Base-by-base conservation (phyloP, 805 yeast genomes). In the Candida caryicola region DNA sequence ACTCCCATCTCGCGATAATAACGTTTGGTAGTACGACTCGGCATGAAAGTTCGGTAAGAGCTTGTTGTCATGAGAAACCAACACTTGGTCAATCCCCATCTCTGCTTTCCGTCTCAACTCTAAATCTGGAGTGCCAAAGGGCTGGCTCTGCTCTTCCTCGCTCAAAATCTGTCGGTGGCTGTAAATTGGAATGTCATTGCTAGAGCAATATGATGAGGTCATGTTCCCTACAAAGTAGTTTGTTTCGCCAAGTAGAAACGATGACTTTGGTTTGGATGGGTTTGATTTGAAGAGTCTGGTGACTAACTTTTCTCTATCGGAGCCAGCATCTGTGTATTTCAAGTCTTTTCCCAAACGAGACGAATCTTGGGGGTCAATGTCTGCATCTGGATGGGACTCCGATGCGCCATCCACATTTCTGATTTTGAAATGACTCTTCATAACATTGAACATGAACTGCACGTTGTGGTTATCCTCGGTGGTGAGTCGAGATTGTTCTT, bases 31-130 rank as follows among this genome's bases (percentile, higher is more conserved):
- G 45, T 61, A 71, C 0, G 64, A 47, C 10, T 33, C 48, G 4
- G 73, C 69, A 31, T 58, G 52, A 41, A 51, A 69, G 16, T 57
- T 47, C 4, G 73, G 73, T 4, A 66, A 44, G 16, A 69, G 47
- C 18, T 52, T 6, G 41, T 67, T 67, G 35, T 64, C 51, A 48
- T 69, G 73, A 4, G 53, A 42, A 12, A 69, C 51, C 15, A 58
- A 41, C 1, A 60, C 64, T 15, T 47, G 54, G 41, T 66, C 71
- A 3, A 33, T 36, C 10, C 23, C 40, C 3, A 29, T 5, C 8
- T 34, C 8, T 16, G 39, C 39, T n/a, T 30, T 29, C 9, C 33
- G 15, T 9, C 10, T 16, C 4, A 27, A 5, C 12, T 27, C 29
- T 41, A 36, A 52, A 2, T 54, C 48, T n/a, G n/a, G n/a, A n/a